These are phyloP conservation scores for Rutstroemia sydowiana DNA, from an alignment of 2,329 filamentous ascomycete species.

Conservation along the genomic window DNA sequence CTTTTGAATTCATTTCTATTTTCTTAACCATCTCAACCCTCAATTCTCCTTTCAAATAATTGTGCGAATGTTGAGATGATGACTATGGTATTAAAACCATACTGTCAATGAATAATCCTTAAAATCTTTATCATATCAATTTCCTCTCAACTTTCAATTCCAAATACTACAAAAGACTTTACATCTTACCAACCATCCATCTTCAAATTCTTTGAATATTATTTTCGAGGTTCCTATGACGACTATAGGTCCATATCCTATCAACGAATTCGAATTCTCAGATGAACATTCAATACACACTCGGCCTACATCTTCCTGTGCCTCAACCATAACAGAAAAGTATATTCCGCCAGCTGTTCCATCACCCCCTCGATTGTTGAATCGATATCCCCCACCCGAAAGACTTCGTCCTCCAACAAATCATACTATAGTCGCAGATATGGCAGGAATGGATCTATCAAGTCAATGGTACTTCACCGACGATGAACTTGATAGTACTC, in stretches of 20 bases:
- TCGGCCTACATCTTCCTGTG: slow-evolving; percentile 4
- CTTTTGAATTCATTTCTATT: too few species aligned
- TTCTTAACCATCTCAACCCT: too few species aligned
- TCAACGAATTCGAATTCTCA: slow-evolving; percentile 1
- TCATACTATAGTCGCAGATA: slow-evolving; percentile 9
- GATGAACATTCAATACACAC: slow-evolving; percentile 4
- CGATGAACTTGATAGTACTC: slow-evolving; percentile 74
- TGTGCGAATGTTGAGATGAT: too few species aligned
- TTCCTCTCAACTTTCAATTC: too few species aligned
- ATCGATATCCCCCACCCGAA: slow-evolving; percentile 46
- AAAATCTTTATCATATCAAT: too few species aligned
- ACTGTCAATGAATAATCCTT: too few species aligned
- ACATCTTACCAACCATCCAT: too few species aligned
- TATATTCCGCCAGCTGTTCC: slow-evolving; percentile 52
- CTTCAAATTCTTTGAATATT: too few species aligned
- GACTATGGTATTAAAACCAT: too few species aligned
- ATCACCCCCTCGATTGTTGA: slow-evolving; percentile 50
- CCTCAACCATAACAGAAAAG: slow-evolving; percentile 38
- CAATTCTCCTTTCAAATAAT: too few species aligned
- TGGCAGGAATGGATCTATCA: slow-evolving; percentile 32
- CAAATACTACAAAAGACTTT: too few species aligned
- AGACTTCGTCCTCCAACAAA: slow-evolving; percentile 11
- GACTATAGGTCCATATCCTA: slow-evolving; percentile 4
- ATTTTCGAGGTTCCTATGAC: slow-evolving; percentile 9
- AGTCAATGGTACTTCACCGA: slow-evolving; percentile 86